Conservation (phyloP, 2,329 filamentous ascomycete species). For the Stagonosporopsis vannaccii region DNA sequence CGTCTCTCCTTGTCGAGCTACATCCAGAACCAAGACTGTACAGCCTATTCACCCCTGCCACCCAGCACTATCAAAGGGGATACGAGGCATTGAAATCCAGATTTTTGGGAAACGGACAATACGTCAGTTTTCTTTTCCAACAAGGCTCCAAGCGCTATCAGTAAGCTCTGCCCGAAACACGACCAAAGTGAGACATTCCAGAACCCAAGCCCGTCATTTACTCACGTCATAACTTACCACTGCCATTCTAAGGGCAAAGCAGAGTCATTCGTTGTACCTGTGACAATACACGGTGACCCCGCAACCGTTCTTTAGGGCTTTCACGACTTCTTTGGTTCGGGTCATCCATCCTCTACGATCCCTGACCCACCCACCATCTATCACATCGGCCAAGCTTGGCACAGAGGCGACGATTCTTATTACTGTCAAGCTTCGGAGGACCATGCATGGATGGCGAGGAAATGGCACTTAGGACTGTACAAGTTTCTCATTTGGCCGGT, state of each 20-base stretch:
- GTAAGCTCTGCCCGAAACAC: too few relatives aligned
- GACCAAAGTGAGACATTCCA: too few relatives aligned
- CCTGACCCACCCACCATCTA: not conserved
- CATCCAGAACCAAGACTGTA: not conserved
- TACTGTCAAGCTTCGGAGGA: not conserved
- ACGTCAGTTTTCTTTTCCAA: too few relatives aligned
- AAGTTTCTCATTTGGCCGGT: not conserved
- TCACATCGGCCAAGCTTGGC: not conserved
- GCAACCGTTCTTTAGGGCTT: slow-evolving; percentile 2
- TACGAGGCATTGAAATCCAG: not conserved
- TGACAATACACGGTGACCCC: slow-evolving; percentile 7
- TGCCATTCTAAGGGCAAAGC: too few relatives aligned
- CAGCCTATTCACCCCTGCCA: not conserved
- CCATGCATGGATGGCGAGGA: too few relatives aligned
- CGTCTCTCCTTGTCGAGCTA: not conserved
- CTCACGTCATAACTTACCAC: too few relatives aligned
- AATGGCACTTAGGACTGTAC: not conserved
- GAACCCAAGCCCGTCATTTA: too few relatives aligned
- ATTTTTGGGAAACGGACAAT: too few relatives aligned
- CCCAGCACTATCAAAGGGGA: not conserved
- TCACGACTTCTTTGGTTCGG: not conserved
- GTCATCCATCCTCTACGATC: not conserved
- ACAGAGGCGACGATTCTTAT: not conserved
- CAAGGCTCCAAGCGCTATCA: too few relatives aligned
- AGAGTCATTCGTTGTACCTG: too few relatives aligned